A percentile compares a stretch with the other conserved stretches of the same genome.
phyloP scores from a whole-genome alignment of 2,329 filamentous ascomycete genomes.

The Aspergillus unguis region DNA sequence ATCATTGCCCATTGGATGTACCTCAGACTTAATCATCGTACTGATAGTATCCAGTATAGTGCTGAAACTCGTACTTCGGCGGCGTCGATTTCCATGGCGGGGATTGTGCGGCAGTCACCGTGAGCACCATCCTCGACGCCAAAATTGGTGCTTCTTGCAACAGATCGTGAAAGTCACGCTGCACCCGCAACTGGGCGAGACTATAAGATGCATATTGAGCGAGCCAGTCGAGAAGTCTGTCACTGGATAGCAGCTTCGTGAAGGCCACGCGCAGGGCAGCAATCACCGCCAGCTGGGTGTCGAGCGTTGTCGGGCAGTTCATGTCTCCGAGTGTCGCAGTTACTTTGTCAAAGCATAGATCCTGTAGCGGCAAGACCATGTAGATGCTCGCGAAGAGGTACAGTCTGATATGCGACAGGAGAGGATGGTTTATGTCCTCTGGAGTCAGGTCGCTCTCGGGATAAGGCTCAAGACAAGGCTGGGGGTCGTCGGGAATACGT shows the following conservation, averaged over 20 bases:
- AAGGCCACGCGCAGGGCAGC: neutral
- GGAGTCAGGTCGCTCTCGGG: neutral
- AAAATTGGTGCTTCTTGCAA: conserved; percentile 6
- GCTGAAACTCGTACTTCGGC: neutral
- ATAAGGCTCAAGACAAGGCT: neutral
- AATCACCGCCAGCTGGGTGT: conserved; percentile 5
- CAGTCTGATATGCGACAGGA: conserved; percentile 11
- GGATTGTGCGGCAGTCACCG: neutral
- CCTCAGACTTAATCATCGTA: too few species aligned
- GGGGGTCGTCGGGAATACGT: too few species aligned
- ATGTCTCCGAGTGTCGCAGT: conserved; percentile 3
- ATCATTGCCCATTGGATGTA: too few species aligned
- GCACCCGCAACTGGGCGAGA: neutral
- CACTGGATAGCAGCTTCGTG: neutral
- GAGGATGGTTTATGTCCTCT: conserved; percentile 4
- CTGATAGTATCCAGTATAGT: too few species aligned
- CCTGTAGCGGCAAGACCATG: conserved; percentile 9
- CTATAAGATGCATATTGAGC: conserved; percentile 10
- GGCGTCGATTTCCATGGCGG: neutral
- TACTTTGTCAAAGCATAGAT: conserved; percentile 10
- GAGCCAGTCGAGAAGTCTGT: conserved; percentile 9
- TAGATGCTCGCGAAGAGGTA: conserved; percentile 15
- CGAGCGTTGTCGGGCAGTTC: neutral
- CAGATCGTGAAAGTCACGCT: conserved; percentile 9
- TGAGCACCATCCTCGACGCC: conserved; percentile 10